A percentile compares a stretch with the other conserved stretches of the same genome.
Conservation (phyloP, 257 asterid genomes). For the Gynochthodes officinalis region DNA sequence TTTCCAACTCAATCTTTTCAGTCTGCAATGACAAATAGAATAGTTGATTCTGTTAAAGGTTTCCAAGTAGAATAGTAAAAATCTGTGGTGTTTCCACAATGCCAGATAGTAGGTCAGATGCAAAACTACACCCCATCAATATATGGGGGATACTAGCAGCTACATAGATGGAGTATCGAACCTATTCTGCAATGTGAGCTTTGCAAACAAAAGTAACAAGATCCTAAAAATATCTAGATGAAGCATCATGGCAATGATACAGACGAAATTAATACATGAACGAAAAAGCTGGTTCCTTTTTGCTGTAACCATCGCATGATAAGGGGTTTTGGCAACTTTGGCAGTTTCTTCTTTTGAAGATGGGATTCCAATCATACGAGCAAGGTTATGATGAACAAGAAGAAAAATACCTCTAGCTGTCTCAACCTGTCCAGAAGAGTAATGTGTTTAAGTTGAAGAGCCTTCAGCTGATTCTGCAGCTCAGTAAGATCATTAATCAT, state of each 20-base stretch:
- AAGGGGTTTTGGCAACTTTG: not conserved
- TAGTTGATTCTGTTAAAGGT: not conserved
- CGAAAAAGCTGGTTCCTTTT: not conserved
- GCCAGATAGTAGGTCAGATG: not conserved
- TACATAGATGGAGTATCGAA: not conserved
- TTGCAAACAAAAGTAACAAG: not conserved
- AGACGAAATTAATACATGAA: not conserved
- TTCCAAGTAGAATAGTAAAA: not conserved
- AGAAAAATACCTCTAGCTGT: conserved; percentile 69
- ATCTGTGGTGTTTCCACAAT: not conserved
- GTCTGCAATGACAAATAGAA: conserved; percentile 50
- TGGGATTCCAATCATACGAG: not conserved
- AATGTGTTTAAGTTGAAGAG: conserved; percentile 83
- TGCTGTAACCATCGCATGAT: not conserved
- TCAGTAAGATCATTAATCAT: conserved; percentile 70
- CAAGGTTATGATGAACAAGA: not conserved
- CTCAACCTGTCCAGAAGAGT: conserved; percentile 83
- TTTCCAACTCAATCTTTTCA: conserved; percentile 93
- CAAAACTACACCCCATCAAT: not conserved
- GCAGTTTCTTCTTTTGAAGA: not conserved
- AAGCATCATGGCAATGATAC: not conserved
- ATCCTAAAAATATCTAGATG: not conserved
- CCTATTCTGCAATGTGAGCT: not conserved
- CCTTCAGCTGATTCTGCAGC: conserved; percentile 77
- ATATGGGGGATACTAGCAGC: not conserved